These are phyloP conservation scores for Candida ponderosae DNA, from an alignment of 805 yeast genomes.

Conservation along the genomic window DNA sequence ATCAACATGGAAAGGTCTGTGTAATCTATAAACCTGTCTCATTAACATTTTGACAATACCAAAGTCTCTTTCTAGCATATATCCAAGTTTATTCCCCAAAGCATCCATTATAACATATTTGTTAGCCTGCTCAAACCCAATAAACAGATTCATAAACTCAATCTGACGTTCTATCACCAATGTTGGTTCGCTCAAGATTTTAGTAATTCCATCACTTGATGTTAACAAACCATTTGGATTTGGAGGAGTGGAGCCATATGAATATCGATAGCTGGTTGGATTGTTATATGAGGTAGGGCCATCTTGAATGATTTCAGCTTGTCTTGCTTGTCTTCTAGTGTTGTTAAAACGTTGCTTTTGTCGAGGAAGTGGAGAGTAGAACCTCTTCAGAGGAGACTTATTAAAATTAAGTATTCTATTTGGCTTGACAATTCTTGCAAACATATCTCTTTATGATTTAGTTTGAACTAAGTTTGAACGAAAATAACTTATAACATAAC, in stretches of 20 bases:
- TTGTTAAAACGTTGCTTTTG: neutral
- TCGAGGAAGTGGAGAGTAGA: conserved; percentile 14
- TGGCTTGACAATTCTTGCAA: too few species aligned
- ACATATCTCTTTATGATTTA: too few species aligned
- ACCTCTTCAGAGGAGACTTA: conserved; percentile 3
- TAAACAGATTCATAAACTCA: conserved; percentile 77
- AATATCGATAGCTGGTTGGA: neutral
- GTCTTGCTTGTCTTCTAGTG: neutral
- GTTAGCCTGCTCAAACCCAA: conserved; percentile 92
- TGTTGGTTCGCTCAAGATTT: conserved; percentile 69
- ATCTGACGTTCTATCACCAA: conserved; percentile 81
- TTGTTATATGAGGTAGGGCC: conserved; percentile 1
- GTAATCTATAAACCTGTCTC: conserved; percentile 77
- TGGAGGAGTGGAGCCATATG: conserved; percentile 14
- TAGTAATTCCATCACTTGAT: conserved; percentile 49
- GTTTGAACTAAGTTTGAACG: too few species aligned
- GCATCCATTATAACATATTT: conserved; percentile 67
- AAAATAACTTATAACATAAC: too few species aligned
- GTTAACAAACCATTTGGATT: conserved; percentile 45
- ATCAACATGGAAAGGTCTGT: conserved; percentile 78
- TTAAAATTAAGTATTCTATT: neutral
- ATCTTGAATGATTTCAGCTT: neutral
- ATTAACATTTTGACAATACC: conserved; percentile 49
- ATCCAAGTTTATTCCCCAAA: conserved; percentile 68
- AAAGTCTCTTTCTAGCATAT: conserved; percentile 73